Base-by-base conservation (phyloP, 176 grass and related monocot genomes). In the Oropetium thomaeum region DNA sequence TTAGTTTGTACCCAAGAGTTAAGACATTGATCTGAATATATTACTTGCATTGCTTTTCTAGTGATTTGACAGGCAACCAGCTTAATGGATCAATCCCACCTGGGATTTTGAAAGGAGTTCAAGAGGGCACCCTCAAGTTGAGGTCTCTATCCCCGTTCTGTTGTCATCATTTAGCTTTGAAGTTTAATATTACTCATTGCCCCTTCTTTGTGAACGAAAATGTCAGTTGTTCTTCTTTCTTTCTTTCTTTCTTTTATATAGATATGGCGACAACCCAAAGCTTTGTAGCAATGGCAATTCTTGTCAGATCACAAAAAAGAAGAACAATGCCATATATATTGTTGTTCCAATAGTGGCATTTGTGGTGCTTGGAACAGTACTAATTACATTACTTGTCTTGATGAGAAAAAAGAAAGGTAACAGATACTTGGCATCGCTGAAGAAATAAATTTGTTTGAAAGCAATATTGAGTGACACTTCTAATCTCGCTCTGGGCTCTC, bases 1-100 rank as follows among this genome's bases (percentile, higher is more conserved):
- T 47, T 19, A 45, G 26, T 31, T 10, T 55, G 11, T 55, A 33
- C 20, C n/a, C 11, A 66, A 26, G 22, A 66, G 19, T 54, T 6
- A 15, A 37, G 10, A 15, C 47, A 38, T 0, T 15, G 16, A 54
- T 12, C 55, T 25, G 62, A 44, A 28, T 44, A 28, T 44, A 2
- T 20, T 38, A 16, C 55, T 34, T 13, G n/a, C 37, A 67, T 84
- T 17, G n/a, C 37, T 72, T 84, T 17, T 82, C 33, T 28, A 94
- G 92, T 81, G 83, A 94, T 81, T 90, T 94, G 30, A 90, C 78
- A 2, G 65, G 73, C 4, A 93, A 89, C 30, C 73, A 81, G 5
- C 75, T 90, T 14, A 77, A 38, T 57, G 79, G 82, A 40, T 61
- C 70, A 39, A 86, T 94, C 26, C 85, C 91, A 9, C n/a, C 75